Base-by-base conservation (phyloP, 768 basidiomycete genomes). In the Kwoniella mangroviensis region DNA sequence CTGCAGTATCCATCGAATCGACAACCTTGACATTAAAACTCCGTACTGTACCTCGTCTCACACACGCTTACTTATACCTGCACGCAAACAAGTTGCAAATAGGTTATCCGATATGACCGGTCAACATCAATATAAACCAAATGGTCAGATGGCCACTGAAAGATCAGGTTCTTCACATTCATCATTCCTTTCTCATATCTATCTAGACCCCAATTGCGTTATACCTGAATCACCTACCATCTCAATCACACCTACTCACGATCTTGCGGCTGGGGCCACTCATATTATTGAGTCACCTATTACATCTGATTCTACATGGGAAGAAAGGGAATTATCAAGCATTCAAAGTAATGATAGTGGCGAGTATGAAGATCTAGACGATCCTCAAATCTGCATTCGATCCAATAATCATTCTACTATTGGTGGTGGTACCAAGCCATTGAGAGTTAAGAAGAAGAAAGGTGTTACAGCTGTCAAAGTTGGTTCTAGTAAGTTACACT, bases 371-470 rank as follows among this genome's bases (percentile, higher is more conserved):
- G 61, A 57, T 56, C 34, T 68, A 52, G 67, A 43, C 11, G 42
- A 54, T 64, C 22, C 51, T 34, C 51, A 64, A 42, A 42, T 40
- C 17, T n/a, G 62, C 7, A 17, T 63, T 10, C 19, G 62, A 28
- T 7, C 34, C 34, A 43, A 41, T 17, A 51, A 41, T 1, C 40
- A 43, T 11, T 10, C 40, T 34, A 58, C 42, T 26, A 41, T 24
- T 12, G 21, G 24, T 13, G 71, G 72, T 19, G 62, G 65, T 9
- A 80, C 79, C 2, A 65, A 68, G 56, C 79, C 79, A 9, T 55
- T 80, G 41, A 65, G 68, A 53, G 73, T 77, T 12, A 70, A 61
- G 55, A 77, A 77, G 69, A 69, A 69, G 63, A 73, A 63, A 52
- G 63, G 64, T 51, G 52, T 24, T 3, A 42, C 34, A 7, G 41